A percentile compares a stretch with the other conserved stretches of the same genome.
phyloP scores from a whole-genome alignment of 2,329 filamentous ascomycete genomes.

The Torrubiellomyces zombiae region DNA sequence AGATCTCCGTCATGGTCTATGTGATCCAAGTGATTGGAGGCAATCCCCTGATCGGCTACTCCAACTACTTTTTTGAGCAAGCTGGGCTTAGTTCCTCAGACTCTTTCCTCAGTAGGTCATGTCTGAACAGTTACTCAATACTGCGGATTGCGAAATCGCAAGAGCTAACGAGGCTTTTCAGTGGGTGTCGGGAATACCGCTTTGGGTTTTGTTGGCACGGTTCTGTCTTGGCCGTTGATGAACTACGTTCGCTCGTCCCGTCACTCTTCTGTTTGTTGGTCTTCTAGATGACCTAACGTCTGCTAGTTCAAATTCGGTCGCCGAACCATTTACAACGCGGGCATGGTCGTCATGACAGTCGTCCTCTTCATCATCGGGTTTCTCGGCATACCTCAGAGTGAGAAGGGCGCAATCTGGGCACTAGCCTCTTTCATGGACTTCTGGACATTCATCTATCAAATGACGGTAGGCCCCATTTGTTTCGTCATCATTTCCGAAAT shows the following conservation, averaged over 20 bases:
- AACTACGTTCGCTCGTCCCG: slow-evolving; percentile 8
- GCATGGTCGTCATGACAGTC: slow-evolving; percentile 14
- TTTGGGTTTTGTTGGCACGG: slow-evolving; percentile 22
- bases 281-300: not conserved
- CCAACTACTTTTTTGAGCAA: slow-evolving; percentile 24
- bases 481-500: slow-evolving; percentile 24
- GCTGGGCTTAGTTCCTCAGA: slow-evolving; percentile 12
- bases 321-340: slow-evolving; percentile 19
- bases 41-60: slow-evolving; percentile 47
- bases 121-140: too few species aligned
- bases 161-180: not conserved
- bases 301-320: slow-evolving; percentile 16
- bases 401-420: slow-evolving; percentile 16
- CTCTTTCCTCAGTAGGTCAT: slow-evolving; percentile 7
- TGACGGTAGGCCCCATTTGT: slow-evolving; percentile 23
- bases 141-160: too few species aligned
- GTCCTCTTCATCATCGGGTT: slow-evolving; percentile 25
- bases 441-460: slow-evolving; percentile 24
- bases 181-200: slow-evolving; percentile 20
- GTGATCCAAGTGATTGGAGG: slow-evolving; percentile 48
- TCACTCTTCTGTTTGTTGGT: not conserved
- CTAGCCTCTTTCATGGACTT: slow-evolving; percentile 22
- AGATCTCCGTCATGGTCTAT: slow-evolving; percentile 44
- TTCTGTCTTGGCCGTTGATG: slow-evolving; percentile 24
- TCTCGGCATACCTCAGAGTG: slow-evolving; percentile 17